Percentiles rank a stretch among this genome's conserved stretches.
phyloP scores from a whole-genome alignment of 2,329 filamentous ascomycete genomes.

The Zelopaecilomyces penicillatus region DNA sequence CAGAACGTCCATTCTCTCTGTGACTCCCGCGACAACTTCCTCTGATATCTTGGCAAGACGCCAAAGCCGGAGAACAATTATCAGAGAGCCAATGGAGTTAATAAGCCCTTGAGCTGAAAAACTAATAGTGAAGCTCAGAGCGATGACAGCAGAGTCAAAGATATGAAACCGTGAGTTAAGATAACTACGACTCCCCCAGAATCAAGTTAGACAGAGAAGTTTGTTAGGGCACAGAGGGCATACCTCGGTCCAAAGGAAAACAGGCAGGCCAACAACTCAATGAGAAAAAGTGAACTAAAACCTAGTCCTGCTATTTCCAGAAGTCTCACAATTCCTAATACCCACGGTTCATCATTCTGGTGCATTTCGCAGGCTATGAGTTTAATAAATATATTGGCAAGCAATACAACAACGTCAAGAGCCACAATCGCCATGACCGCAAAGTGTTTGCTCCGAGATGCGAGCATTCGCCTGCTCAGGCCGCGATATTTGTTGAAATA shows the following conservation, averaged over 20 bases:
- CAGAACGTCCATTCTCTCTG: slow-evolving; percentile 53
- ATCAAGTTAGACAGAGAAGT: slow-evolving; percentile 1
- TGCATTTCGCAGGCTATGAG: slow-evolving; percentile 40
- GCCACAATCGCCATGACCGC: slow-evolving; percentile 34
- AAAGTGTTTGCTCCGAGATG: slow-evolving; percentile 36
- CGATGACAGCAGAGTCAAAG: slow-evolving; percentile 56
- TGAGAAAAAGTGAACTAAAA: slow-evolving; percentile 57
- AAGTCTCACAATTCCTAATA: slow-evolving; percentile 23
- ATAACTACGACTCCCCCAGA: slow-evolving; percentile 33
- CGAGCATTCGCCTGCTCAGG: slow-evolving; percentile 16
- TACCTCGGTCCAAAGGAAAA: slow-evolving; percentile 55
- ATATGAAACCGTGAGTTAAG: slow-evolving; percentile 52
- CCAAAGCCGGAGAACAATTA: slow-evolving; percentile 59
- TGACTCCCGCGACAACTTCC: slow-evolving; percentile 54
- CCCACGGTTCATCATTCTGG: slow-evolving; percentile 32
- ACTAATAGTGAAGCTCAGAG: slow-evolving; percentile 54
- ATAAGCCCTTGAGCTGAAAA: slow-evolving; percentile 49
- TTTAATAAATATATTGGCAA: slow-evolving; percentile 40
- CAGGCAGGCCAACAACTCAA: slow-evolving; percentile 49
- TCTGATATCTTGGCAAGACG: slow-evolving; percentile 64
- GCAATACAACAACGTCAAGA: slow-evolving; percentile 36
- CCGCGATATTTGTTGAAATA: slow-evolving; percentile 4
- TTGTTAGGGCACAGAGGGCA: slow-evolving; percentile 15
- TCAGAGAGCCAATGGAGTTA: slow-evolving; percentile 57
- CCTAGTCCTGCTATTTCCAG: slow-evolving; percentile 46